These are phyloP conservation scores for Phytophthora pinifolia DNA, from an alignment of 352 stramenopile genomes.

Conservation along the genomic window DNA sequence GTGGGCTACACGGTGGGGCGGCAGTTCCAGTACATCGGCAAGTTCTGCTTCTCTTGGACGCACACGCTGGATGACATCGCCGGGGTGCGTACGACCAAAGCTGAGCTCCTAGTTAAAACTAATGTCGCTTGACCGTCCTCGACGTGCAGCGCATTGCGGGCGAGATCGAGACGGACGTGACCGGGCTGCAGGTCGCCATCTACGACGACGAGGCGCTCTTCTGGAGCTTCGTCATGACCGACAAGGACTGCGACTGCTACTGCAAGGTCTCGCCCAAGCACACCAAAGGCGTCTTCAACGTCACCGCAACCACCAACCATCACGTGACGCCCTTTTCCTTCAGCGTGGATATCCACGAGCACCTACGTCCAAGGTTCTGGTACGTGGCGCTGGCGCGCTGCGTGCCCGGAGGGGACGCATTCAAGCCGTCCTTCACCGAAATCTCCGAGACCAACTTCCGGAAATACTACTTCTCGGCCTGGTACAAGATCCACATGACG, in stretches of 20 bases:
- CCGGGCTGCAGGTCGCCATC: slow-evolving; percentile 67
- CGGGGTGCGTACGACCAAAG: slow-evolving; percentile 31
- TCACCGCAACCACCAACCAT: slow-evolving; percentile 44
- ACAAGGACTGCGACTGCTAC: slow-evolving; percentile 58
- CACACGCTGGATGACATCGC: slow-evolving; percentile 58
- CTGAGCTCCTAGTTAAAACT: not conserved
- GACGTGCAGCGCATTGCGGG: slow-evolving; percentile 48
- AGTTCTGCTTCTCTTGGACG: slow-evolving; percentile 81
- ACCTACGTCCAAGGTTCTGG: slow-evolving; percentile 70
- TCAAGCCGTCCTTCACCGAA: slow-evolving; percentile 58
- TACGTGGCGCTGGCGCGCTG: slow-evolving; percentile 73
- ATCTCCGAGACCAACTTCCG: slow-evolving; percentile 73
- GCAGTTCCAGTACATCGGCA: slow-evolving; percentile 81
- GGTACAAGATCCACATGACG: slow-evolving; percentile 81
- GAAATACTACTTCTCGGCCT: slow-evolving; percentile 80
- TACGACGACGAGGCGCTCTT: slow-evolving; percentile 83
- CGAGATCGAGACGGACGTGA: slow-evolving; percentile 62
- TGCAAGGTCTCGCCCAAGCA: slow-evolving; percentile 75
- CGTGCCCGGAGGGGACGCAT: slow-evolving; percentile 61
- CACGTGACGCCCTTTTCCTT: slow-evolving; percentile 58
- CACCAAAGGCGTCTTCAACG: slow-evolving; percentile 71
- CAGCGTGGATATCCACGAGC: slow-evolving; percentile 61
- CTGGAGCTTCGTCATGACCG: slow-evolving; percentile 74
- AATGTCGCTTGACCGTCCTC: not conserved
- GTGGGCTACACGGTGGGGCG: slow-evolving; percentile 63